These are phyloP conservation scores for Eragrostis tef DNA, from an alignment of 202 grass and related monocot species.

Conservation along the genomic window DNA sequence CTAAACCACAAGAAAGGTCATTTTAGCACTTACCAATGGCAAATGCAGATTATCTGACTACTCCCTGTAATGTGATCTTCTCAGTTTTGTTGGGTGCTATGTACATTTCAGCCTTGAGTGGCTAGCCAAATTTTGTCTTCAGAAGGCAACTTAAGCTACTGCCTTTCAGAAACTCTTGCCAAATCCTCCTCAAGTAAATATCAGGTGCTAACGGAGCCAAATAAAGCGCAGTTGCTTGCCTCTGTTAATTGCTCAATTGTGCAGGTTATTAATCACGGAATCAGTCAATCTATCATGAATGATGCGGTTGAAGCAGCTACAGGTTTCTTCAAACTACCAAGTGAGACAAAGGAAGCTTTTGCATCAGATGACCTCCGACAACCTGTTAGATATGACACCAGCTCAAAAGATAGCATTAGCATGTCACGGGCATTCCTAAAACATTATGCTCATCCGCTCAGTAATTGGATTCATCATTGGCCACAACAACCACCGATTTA, in stretches of 20 bases:
- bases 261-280: slow-evolving; percentile 82
- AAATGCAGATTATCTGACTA: not conserved
- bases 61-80: not conserved
- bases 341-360: slow-evolving; percentile 57
- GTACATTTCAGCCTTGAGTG: slow-evolving; percentile 4
- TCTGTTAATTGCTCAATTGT: slow-evolving; percentile 16
- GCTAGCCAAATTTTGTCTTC: not conserved
- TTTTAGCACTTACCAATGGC: not conserved
- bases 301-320: slow-evolving; percentile 63
- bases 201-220: not conserved
- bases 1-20: slow-evolving; percentile 3
- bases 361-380: slow-evolving; percentile 58
- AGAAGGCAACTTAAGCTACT: slow-evolving; percentile 17
- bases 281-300: slow-evolving; percentile 61
- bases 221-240: slow-evolving; percentile 8
- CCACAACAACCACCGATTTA: slow-evolving; percentile 60
- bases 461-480: slow-evolving; percentile 67
- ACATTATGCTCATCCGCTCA: slow-evolving; percentile 72
- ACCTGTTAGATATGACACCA: slow-evolving; percentile 68
- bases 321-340: slow-evolving; percentile 65
- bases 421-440: slow-evolving; percentile 65
- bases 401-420: slow-evolving; percentile 52
- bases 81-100: not conserved
- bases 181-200: slow-evolving; percentile 19
- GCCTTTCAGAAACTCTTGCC: not conserved